Percentiles rank a stretch among this genome's conserved stretches.
phyloP scores from a whole-genome alignment of 2,329 filamentous ascomycete species.

The Talaromyces pinophilus region DNA sequence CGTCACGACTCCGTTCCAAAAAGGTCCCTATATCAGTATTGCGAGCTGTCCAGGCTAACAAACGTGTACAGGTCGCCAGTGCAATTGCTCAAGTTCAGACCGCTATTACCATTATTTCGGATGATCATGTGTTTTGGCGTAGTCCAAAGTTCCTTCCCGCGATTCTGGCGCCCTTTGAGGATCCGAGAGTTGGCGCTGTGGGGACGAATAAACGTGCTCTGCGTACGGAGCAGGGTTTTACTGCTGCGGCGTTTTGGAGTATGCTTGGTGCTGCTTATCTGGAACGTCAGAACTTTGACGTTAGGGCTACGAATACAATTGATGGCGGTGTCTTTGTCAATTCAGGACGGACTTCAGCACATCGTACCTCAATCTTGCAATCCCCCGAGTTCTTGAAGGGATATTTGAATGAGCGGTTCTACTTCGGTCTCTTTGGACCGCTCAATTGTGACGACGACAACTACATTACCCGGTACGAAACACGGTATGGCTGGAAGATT shows the following conservation, averaged over 20 bases:
- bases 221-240: conserved; percentile 35
- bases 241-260: conserved; percentile 47
- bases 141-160: conserved; percentile 42
- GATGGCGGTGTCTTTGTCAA: conserved; percentile 63
- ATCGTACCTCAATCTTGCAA: conserved; percentile 55
- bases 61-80: conserved; percentile 51
- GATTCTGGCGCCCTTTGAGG: conserved; percentile 48
- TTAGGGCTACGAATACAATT: conserved; percentile 56
- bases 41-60: conserved; percentile 43
- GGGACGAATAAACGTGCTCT: conserved; percentile 59
- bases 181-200: conserved; percentile 55
- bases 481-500: conserved; percentile 55
- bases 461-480: conserved; percentile 56
- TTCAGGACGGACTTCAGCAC: conserved; percentile 57
- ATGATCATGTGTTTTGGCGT: conserved; percentile 54
- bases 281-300: conserved; percentile 64
- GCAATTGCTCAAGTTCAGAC: conserved; percentile 46
- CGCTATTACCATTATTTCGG: conserved; percentile 49
- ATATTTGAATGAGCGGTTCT: conserved; percentile 56
- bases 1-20: conserved; percentile 16
- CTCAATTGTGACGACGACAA: conserved; percentile 64
- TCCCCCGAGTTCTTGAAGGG: conserved; percentile 44
- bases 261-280: conserved; percentile 62
- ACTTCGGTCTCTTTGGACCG: conserved; percentile 48
- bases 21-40: conserved; percentile 32